Conservation (phyloP, 192 early-diverging fungal genomes). For the Podochytrium sp. region DNA sequence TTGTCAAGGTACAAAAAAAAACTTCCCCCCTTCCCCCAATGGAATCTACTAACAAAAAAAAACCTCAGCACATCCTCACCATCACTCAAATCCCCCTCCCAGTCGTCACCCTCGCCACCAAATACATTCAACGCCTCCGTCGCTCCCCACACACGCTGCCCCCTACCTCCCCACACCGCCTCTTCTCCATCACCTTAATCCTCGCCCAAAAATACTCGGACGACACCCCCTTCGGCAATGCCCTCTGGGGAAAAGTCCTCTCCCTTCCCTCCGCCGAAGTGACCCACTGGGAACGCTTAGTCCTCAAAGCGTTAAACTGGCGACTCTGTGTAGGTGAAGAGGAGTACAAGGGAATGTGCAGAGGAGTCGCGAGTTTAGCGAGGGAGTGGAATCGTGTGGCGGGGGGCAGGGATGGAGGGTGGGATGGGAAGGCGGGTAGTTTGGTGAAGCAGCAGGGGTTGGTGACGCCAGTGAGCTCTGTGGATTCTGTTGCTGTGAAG, state of each 20-base stretch:
- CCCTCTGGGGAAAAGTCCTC: conserved; percentile 25
- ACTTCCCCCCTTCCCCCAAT: not conserved
- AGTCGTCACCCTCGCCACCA: conserved; percentile 34
- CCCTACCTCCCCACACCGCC: not conserved
- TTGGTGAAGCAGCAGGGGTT: too few species aligned
- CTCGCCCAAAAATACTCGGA: conserved; percentile 34
- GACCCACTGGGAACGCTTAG: conserved; percentile 1
- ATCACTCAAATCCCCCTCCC: conserved; percentile 38
- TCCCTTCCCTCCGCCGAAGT: conserved; percentile 11
- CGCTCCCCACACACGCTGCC: not conserved
- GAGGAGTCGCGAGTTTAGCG: conserved; percentile 28
- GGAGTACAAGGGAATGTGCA: conserved; percentile 25
- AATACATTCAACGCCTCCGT: conserved; percentile 36
- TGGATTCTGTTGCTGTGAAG: too few species aligned
- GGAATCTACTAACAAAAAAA: not conserved
- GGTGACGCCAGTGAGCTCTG: too few species aligned
- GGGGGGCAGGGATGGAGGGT: too few species aligned
- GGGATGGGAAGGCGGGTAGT: too few species aligned
- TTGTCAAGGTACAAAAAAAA: conserved; percentile 29
- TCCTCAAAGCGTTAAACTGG: conserved; percentile 6
- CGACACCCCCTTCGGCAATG: conserved; percentile 29
- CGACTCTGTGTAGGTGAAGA: conserved; percentile 21
- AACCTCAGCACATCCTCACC: conserved; percentile 30
- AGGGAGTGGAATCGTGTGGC: conserved; percentile 38
- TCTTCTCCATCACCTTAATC: conserved; percentile 28